These are phyloP conservation scores for Mycena polygramma DNA, from an alignment of 768 basidiomycete species.

Conservation along the genomic window DNA sequence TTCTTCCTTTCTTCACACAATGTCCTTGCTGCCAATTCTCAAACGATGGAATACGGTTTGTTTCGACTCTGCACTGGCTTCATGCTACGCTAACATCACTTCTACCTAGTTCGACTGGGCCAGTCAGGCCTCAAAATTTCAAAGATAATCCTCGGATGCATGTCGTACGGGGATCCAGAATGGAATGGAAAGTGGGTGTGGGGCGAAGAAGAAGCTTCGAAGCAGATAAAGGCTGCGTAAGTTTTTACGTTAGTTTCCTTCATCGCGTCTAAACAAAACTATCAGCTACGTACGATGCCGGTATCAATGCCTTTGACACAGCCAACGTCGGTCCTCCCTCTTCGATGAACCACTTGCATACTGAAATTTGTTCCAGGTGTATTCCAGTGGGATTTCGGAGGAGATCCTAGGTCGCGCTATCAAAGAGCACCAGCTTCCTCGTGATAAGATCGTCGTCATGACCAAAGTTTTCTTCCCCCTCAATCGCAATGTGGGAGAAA, in stretches of 20 bases:
- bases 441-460: conserved; percentile 57
- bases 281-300: conserved; percentile 46
- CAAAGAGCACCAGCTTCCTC: conserved; percentile 50
- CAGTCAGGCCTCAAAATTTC: conserved; percentile 20
- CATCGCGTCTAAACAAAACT: background rate
- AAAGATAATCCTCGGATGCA: conserved; percentile 29
- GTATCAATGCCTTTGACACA: conserved; percentile 53
- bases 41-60: conserved; percentile 22
- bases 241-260: background rate
- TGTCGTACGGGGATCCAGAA: conserved; percentile 22
- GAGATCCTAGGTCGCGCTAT: conserved; percentile 55
- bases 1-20: background rate
- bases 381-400: conserved; percentile 51
- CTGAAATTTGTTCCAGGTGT: conserved; percentile 5
- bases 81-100: too few species aligned
- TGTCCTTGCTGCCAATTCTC: background rate
- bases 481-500: conserved; percentile 48
- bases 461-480: conserved; percentile 60
- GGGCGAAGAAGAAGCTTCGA: conserved; percentile 16
- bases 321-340: conserved; percentile 44
- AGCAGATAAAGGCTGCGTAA: conserved; percentile 40
- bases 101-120: conserved; percentile 23
- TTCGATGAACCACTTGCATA: too few species aligned
- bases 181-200: conserved; percentile 27
- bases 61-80: background rate